phyloP scores from a whole-genome alignment of 2,329 filamentous ascomycete species.

The Ilyonectria destructans region DNA sequence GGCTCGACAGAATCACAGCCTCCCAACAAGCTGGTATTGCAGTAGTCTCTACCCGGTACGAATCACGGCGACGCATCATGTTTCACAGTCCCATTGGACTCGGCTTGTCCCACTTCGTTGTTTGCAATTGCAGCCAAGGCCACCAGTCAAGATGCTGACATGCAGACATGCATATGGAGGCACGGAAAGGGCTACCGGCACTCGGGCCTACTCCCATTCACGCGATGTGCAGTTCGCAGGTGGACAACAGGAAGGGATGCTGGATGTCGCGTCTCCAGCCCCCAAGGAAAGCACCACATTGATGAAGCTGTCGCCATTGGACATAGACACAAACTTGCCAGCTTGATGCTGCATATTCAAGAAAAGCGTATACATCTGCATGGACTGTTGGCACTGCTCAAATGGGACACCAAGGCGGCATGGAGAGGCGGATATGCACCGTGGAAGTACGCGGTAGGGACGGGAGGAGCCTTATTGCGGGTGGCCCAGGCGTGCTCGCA shows the following conservation, averaged over 20 bases:
- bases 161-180: constrained; percentile 18
- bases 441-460: constrained; percentile 50
- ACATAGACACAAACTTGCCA: constrained; percentile 17
- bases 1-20: not conserved
- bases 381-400: constrained; percentile 12
- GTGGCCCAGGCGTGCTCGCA: constrained; percentile 43
- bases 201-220: constrained; percentile 16
- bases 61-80: constrained; percentile 21
- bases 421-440: constrained; percentile 31
- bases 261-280: constrained; percentile 15
- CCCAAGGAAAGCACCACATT: not conserved
- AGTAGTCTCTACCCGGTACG: constrained; percentile 18
- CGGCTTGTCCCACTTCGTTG: constrained; percentile 16
- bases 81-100: constrained; percentile 26
- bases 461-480: constrained; percentile 56
- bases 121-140: not conserved
- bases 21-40: constrained; percentile 12
- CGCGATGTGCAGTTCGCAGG: constrained; percentile 28
- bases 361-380: constrained; percentile 22
- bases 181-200: constrained; percentile 6
- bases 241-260: constrained; percentile 17
- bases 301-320: constrained; percentile 10
- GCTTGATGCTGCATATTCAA: constrained; percentile 28
- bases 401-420: constrained; percentile 21
- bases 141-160: constrained; percentile 14